phyloP scores from a whole-genome alignment of 805 yeast genomes.

The Lachancea mirantina region DNA sequence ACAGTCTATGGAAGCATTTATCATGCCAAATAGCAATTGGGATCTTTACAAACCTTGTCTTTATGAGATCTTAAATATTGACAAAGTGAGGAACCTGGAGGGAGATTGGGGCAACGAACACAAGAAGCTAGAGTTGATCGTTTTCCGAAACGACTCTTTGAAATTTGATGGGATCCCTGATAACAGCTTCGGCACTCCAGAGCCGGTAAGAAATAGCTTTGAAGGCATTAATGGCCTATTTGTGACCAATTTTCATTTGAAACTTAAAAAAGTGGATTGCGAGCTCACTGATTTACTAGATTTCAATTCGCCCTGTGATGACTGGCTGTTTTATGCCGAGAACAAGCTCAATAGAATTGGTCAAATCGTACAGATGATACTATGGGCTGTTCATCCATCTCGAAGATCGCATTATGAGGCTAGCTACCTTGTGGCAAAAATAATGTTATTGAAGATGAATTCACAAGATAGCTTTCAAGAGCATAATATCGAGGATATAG shows the following conservation, averaged over 20 bases:
- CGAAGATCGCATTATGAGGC: conserved; percentile 26
- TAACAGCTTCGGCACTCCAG: conserved; percentile 15
- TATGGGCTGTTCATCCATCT: conserved; percentile 31
- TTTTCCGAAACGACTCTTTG: conserved; percentile 64
- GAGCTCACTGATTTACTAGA: conserved; percentile 22
- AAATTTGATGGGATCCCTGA: conserved; percentile 40
- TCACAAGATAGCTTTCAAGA: conserved; percentile 24
- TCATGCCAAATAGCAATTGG: conserved; percentile 58
- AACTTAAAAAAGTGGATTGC: conserved; percentile 19
- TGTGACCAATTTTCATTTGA: conserved; percentile 6
- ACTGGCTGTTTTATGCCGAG: conserved; percentile 28
- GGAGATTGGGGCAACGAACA: conserved; percentile 12
- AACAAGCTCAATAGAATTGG: conserved; percentile 18
- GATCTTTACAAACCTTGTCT: conserved; percentile 42
- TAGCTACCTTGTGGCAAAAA: conserved; percentile 25
- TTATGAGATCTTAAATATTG: conserved; percentile 31
- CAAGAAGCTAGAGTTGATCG: conserved; percentile 53
- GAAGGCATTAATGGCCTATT: conserved; percentile 11
- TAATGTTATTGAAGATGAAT: conserved; percentile 24
- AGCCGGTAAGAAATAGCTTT: conserved; percentile 14
- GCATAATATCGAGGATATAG: conserved; percentile 31
- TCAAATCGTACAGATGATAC: conserved; percentile 24
- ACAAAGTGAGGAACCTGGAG: background rate
- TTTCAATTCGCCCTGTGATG: conserved; percentile 23
- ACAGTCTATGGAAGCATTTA: conserved; percentile 45